A percentile compares a stretch with the other conserved stretches of the same genome.
phyloP scores from a whole-genome alignment of 2,329 filamentous ascomycete species.

The Neofusicoccum sp. region DNA sequence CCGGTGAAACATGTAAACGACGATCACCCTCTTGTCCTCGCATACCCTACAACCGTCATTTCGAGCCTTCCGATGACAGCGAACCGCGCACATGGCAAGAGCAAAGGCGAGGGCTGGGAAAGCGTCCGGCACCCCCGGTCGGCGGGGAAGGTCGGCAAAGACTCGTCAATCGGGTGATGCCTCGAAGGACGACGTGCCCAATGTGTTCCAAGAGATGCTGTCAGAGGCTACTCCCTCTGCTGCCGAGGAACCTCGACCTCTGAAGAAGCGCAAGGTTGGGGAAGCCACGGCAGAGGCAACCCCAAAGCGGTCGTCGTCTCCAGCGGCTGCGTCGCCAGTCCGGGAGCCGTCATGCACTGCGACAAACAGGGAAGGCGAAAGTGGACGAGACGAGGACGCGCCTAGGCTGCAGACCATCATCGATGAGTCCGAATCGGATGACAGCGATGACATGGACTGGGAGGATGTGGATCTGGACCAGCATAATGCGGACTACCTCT shows the following conservation, averaged over 20 bases:
- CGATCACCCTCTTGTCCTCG: not conserved
- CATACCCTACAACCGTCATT: not conserved
- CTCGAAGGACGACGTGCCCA: slow-evolving; percentile 34
- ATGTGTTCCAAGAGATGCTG: slow-evolving; percentile 48
- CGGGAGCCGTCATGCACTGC: slow-evolving; percentile 9
- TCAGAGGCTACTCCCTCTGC: slow-evolving; percentile 39
- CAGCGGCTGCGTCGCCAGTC: not conserved
- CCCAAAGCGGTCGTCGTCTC: not conserved
- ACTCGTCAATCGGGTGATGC: not conserved
- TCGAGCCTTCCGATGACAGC: not conserved
- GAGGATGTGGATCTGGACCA: slow-evolving; percentile 53
- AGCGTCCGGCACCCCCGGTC: not conserved
- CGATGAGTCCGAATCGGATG: slow-evolving; percentile 51
- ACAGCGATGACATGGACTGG: slow-evolving; percentile 60
- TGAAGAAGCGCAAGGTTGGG: slow-evolving; percentile 33
- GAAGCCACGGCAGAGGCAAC: not conserved
- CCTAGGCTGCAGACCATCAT: slow-evolving; percentile 39
- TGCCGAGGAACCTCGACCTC: slow-evolving; percentile 32
- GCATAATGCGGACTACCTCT: slow-evolving; percentile 21
- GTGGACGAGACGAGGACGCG: slow-evolving; percentile 21
- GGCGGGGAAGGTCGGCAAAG: not conserved
- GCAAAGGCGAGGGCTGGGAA: not conserved
- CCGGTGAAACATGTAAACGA: not conserved
- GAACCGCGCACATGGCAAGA: not conserved
- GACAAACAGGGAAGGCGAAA: slow-evolving; percentile 21